Base-by-base conservation (phyloP, 306 rosid species). In the Castanea mollissima region DNA sequence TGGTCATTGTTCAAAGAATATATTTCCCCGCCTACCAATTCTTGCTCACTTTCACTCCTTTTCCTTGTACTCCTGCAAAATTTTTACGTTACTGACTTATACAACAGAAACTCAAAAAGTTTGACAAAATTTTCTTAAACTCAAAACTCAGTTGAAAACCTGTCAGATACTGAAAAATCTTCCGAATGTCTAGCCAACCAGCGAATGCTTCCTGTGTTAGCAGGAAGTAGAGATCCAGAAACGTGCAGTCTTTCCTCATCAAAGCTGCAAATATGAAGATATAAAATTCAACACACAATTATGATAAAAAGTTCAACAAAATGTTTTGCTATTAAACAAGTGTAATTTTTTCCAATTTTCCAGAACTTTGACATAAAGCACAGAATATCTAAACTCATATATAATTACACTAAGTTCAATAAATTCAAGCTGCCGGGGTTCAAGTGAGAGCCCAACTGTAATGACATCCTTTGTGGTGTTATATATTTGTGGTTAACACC, bases 181-280 rank as follows among this genome's bases (percentile, higher is more conserved):
- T 86, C 84, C 63, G 59, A 68, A 75, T 86, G 81, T 78, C 79
- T 89, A 69, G 85, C 91, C 82, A 96, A 81, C 94, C 97, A 93
- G 64, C 69, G 76, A 76, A 91, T 81, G 90, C 81, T 87, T 76
- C 99, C 99, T 5, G 99, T 91, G 81, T 85, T 78, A 67, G 85
- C 80, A 18, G 92, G 92, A 83, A 70, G 55, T 58, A 95, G 83
- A 78, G 98, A 95, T 71, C 94, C 99, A 79, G 77, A 82, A 23
- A 91, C 67, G 57, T 89, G 95, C 55, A 91, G 87, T 76, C 84
- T 86, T 77, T 90, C 98, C 84, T 88, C 94, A 35, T 91, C 93
- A 82, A 93, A 85, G 84, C 99, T 95, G 93, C 89, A 86, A 80
- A 59, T 15, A 78, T 62, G 49, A 80, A 86, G 46, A 9, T 41